Evolutionary conservation across 148 eudicot species (phyloP), one percentile per base, ranked within the genome.

Genomic region (Rhododendron ovatum): DNA sequence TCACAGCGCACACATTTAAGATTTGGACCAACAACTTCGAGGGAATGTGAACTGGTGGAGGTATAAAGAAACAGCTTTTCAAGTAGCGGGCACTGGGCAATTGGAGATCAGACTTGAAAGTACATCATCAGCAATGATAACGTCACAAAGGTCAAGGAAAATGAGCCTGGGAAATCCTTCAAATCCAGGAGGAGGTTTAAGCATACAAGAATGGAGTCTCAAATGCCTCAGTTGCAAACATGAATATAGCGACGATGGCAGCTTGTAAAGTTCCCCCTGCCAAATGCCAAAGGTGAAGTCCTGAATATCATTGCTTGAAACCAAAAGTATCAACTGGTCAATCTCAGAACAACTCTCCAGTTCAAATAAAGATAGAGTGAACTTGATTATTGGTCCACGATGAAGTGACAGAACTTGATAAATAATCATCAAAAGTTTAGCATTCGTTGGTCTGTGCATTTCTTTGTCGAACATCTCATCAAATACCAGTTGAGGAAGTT

Each of bases 1-100:
- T 5, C 6, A 41, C 45, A 41, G 45, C 45, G 0, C 24, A 78
- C 59, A 20, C 8, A 24, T 15, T 78, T 85, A 28, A 85, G 83
- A 80, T 50, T 80, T 12, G 59, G 18, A 55, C 59, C 59, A 55
- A 55, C 18, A 55, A 55, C 59, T 55, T 55, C 59, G 20, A 86
- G 84, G 41, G 4, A 24, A 24, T 33, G 69, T 51, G 22, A 12
- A 48, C 15, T 35, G 10, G 14, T 30, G 28, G 17, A 30, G 61
- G 12, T 43, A 65, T 0, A 3, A 3, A 86, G 41, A 2, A 1
- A 9, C 50, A 71, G 43, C 13, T 14, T 12, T 50, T 86, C 84
- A 35, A 86, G 84, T 63, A 67, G 80, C 1, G 84, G 79, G 84
- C 83, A 86, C 50, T 2, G 84, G 79, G 84, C 83, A 86, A 67